Conservation (phyloP, 495 filamentous ascomycete genomes). For the Lophiotrema nucula region DNA sequence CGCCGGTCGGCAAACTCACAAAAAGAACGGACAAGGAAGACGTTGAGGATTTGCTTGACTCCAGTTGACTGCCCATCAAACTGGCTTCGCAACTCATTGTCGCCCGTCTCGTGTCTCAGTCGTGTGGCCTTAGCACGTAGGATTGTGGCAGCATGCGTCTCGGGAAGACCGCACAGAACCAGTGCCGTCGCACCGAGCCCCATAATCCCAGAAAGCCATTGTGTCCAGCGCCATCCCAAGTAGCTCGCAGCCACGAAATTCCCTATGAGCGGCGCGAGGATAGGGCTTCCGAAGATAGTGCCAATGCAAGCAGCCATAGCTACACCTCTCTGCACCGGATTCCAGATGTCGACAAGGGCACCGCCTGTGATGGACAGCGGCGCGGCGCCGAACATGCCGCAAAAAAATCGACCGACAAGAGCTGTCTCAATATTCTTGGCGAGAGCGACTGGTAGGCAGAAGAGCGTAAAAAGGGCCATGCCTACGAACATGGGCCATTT, state of each 20-base stretch:
- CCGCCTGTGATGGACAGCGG: slow-evolving; percentile 63
- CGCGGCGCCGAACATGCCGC: slow-evolving; percentile 62
- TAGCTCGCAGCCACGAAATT: slow-evolving; percentile 38
- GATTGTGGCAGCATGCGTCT: too few species aligned
- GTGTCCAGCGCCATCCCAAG: slow-evolving; percentile 49
- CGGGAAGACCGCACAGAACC: too few species aligned
- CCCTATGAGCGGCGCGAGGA: slow-evolving; percentile 38
- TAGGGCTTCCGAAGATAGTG: slow-evolving; percentile 35
- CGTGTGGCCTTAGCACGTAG: too few species aligned
- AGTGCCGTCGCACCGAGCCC: too few species aligned
- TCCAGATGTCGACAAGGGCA: slow-evolving; percentile 61
- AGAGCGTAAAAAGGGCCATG: slow-evolving; percentile 56
- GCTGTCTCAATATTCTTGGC: slow-evolving; percentile 59
- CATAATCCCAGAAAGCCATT: slow-evolving; percentile 63
- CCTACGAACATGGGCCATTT: slow-evolving; percentile 57
- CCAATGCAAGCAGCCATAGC: slow-evolving; percentile 56
- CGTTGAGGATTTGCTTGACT: too few species aligned
- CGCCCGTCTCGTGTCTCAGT: too few species aligned
- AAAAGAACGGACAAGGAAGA: too few species aligned
- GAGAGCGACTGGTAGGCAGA: slow-evolving; percentile 61
- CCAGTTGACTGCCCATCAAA: too few species aligned
- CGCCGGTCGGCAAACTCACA: too few species aligned
- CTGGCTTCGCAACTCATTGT: too few species aligned
- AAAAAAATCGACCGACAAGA: slow-evolving; percentile 60
- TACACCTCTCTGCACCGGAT: slow-evolving; percentile 57